Conservation (phyloP, 2,329 filamentous ascomycete genomes). For the Monosporascus sp. region DNA sequence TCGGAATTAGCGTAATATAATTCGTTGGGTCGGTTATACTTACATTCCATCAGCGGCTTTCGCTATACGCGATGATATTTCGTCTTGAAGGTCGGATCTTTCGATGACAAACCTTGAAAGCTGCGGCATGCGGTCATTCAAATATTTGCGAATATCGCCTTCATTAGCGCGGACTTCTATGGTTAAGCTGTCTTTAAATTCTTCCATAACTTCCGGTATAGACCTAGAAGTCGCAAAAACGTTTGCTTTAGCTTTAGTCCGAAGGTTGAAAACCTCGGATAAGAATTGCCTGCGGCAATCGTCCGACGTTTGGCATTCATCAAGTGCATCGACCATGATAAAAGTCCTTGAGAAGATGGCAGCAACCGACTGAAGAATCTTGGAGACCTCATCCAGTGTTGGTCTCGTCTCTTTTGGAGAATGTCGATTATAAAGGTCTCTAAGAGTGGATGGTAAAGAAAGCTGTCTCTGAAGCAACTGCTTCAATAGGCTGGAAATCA, state of each 20-base stretch:
- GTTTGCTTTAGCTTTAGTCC: conserved; percentile 2
- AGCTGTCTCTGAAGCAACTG: conserved; percentile 25
- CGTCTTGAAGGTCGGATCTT: conserved; percentile 9
- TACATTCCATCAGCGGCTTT: conserved; percentile 24
- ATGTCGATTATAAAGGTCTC: conserved; percentile 20
- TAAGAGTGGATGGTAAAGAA: conserved; percentile 19
- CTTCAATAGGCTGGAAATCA: conserved; percentile 31
- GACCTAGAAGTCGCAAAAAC: conserved; percentile 12
- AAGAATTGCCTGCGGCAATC: conserved; percentile 5
- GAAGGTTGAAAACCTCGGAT: conserved; percentile 7
- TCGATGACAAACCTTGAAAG: conserved; percentile 11
- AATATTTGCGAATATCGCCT: conserved; percentile 23
- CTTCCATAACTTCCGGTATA: conserved; percentile 9
- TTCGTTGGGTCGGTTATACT: conserved; percentile 5
- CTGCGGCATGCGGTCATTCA: conserved; percentile 15
- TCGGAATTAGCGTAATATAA: conserved; percentile 5
- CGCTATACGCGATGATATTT: conserved; percentile 14
- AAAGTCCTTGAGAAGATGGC: conserved; percentile 15
- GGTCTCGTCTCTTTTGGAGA: conserved; percentile 13
- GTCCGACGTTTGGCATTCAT: conserved; percentile 8
- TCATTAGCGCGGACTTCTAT: conserved; percentile 26
- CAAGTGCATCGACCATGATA: conserved; percentile 13
- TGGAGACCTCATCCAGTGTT: conserved; percentile 13
- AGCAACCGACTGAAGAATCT: conserved; percentile 9
- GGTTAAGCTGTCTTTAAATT: conserved; percentile 1